Conservation (phyloP, 768 basidiomycete genomes). For the Tremella fuciformis region DNA sequence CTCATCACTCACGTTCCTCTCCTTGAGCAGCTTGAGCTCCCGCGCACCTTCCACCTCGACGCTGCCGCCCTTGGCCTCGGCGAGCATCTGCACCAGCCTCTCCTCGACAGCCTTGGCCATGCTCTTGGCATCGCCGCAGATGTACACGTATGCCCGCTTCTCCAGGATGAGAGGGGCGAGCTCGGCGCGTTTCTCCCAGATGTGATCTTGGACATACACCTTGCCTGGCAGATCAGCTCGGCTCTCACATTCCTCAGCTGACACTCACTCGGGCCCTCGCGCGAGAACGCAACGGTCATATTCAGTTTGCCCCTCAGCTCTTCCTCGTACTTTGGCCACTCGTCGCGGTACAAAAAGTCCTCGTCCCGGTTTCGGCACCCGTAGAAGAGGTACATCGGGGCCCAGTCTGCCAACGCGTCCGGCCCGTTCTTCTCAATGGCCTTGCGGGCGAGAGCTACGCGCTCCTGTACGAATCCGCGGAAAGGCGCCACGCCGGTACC, state of each 20-base stretch:
- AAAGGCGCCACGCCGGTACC: slow-evolving; percentile 99
- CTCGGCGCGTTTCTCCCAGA: slow-evolving; percentile 80
- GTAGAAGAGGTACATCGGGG: slow-evolving; percentile 88
- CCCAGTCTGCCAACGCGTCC: slow-evolving; percentile 93
- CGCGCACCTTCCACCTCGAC: slow-evolving; percentile 82
- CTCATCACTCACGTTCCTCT: slow-evolving; percentile 54
- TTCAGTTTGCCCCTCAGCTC: slow-evolving; percentile 90
- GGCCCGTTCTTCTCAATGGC: slow-evolving; percentile 85
- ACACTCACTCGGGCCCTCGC: slow-evolving; percentile 25
- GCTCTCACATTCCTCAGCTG: slow-evolving; percentile 4
- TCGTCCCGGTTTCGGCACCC: slow-evolving; percentile 84
- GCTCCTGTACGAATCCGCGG: slow-evolving; percentile 98
- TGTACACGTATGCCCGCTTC: slow-evolving; percentile 95
- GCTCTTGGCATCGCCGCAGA: slow-evolving; percentile 92
- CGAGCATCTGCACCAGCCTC: slow-evolving; percentile 67
- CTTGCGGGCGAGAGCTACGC: slow-evolving; percentile 66
- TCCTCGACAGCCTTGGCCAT: slow-evolving; percentile 98
- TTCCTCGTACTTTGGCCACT: slow-evolving; percentile 82
- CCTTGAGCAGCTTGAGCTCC: slow-evolving; percentile 92
- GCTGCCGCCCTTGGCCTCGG: slow-evolving; percentile 81
- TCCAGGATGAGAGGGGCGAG: slow-evolving; percentile 85
- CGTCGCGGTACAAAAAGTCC: slow-evolving; percentile 91
- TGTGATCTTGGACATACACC: slow-evolving; percentile 97
- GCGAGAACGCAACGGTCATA: slow-evolving; percentile 82
- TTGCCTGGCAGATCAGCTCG: slow-evolving; percentile 60